Conservation (phyloP, 1,139 yeast genomes). For the Pneumocystis jirovecii region DNA sequence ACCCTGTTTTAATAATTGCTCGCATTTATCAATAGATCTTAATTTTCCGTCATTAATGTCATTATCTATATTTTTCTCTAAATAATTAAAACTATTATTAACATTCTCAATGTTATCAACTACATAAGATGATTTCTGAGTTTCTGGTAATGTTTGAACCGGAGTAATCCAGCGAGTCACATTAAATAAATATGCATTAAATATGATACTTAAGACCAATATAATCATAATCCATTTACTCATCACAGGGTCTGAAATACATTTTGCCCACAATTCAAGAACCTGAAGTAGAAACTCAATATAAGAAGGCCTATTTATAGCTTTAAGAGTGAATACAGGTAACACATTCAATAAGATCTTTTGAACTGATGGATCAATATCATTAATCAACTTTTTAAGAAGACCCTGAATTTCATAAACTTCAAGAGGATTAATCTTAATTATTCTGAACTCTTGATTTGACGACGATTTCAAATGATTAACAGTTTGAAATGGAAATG, state of each 20-base stretch:
- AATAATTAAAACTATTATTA: background rate
- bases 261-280: conserved; percentile 45
- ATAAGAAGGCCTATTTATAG: conserved; percentile 29
- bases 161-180: conserved; percentile 20
- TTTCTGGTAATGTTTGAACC: conserved; percentile 1
- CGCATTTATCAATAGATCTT: conserved; percentile 46
- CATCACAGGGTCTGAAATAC: conserved; percentile 70
- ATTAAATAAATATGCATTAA: conserved; percentile 63
- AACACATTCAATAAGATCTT: conserved; percentile 46
- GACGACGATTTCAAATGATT: background rate
- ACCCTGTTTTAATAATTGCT: conserved; percentile 53
- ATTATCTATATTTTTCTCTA: background rate
- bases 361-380: conserved; percentile 5
- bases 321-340: conserved; percentile 34
- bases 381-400: background rate
- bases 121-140: conserved; percentile 11
- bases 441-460: background rate
- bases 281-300: conserved; percentile 48
- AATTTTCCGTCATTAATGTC: background rate
- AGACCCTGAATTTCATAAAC: conserved; percentile 1
- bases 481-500: conserved; percentile 16
- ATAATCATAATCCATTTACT: conserved; percentile 64
- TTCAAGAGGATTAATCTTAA: background rate
- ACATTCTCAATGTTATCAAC: no score
- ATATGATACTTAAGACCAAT: conserved; percentile 59